phyloP scores from a whole-genome alignment of 2,329 filamentous ascomycete genomes.

The Trichoderma aggressivum region DNA sequence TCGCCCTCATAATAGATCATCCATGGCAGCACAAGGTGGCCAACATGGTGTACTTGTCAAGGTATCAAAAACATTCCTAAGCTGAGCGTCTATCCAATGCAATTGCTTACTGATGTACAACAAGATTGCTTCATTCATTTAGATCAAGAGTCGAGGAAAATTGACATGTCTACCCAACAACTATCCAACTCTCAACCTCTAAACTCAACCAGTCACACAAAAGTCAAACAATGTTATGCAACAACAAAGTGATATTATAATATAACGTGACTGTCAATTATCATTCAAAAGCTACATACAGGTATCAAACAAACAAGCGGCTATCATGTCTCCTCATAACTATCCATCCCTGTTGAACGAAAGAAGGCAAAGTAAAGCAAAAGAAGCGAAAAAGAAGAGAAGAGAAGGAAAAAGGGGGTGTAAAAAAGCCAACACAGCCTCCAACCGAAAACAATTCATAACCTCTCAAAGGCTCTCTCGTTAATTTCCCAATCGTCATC shows the following conservation, averaged over 20 bases:
- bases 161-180: too few relatives aligned
- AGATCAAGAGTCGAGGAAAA: too few relatives aligned
- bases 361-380: background rate
- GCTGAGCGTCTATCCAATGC: too few relatives aligned
- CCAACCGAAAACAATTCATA: background rate
- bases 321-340: conserved; percentile 20
- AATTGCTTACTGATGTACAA: too few relatives aligned
- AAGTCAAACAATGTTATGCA: background rate
- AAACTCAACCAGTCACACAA: too few relatives aligned
- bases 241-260: background rate
- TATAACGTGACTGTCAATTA: conserved; percentile 11
- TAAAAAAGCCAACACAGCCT: background rate
- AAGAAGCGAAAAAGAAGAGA: background rate
- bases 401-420: background rate
- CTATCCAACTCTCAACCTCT: too few relatives aligned
- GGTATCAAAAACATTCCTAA: too few relatives aligned
- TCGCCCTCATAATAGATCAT: too few relatives aligned
- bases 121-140: too few relatives aligned
- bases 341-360: conserved; percentile 7
- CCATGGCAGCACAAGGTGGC: too few relatives aligned
- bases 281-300: conserved; percentile 14
- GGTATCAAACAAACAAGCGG: conserved; percentile 17
- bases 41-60: too few relatives aligned
- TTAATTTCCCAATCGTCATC: background rate
- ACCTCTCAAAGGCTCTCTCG: background rate